Evolutionary conservation across 2,329 filamentous ascomycete species (phyloP).

Genomic region (Aspergillus novoparasiticus): DNA sequence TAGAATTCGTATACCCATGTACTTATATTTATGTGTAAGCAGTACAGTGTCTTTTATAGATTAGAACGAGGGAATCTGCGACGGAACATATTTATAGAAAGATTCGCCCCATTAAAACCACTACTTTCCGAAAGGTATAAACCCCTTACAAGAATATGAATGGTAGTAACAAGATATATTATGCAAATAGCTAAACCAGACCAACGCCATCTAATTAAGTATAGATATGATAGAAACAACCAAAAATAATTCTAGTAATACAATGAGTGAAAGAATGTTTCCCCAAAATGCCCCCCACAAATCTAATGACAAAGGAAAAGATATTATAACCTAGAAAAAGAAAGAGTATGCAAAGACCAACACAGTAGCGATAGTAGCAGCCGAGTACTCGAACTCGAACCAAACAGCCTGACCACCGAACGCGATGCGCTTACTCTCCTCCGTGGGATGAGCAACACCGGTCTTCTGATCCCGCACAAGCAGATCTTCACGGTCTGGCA

Average conservation of each 20-base stretch:
- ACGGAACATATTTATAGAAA: not conserved
- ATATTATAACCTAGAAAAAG: not conserved
- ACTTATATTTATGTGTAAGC: slow-evolving; percentile 5
- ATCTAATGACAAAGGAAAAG: too few relatives aligned
- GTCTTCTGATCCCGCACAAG: not conserved
- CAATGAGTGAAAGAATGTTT: too few relatives aligned
- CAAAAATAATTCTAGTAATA: too few relatives aligned
- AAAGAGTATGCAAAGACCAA: not conserved
- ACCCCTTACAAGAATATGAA: too few relatives aligned
- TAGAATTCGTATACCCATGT: slow-evolving; percentile 20
- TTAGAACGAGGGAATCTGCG: not conserved
- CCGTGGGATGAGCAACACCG: not conserved
- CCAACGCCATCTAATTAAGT: not conserved
- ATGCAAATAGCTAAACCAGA: not conserved
- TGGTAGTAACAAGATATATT: too few relatives aligned
- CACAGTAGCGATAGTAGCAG: not conserved
- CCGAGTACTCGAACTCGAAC: not conserved
- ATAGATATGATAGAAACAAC: too few relatives aligned
- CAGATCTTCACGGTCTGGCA: not conserved
- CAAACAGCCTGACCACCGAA: not conserved
- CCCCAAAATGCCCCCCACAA: too few relatives aligned
- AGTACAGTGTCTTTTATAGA: slow-evolving; percentile 9
- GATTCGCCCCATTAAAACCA: not conserved
- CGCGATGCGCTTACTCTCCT: not conserved
- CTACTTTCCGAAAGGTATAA: not conserved